Evolutionary conservation across 768 basidiomycete species (phyloP).

Genomic region (Russula lepida): DNA sequence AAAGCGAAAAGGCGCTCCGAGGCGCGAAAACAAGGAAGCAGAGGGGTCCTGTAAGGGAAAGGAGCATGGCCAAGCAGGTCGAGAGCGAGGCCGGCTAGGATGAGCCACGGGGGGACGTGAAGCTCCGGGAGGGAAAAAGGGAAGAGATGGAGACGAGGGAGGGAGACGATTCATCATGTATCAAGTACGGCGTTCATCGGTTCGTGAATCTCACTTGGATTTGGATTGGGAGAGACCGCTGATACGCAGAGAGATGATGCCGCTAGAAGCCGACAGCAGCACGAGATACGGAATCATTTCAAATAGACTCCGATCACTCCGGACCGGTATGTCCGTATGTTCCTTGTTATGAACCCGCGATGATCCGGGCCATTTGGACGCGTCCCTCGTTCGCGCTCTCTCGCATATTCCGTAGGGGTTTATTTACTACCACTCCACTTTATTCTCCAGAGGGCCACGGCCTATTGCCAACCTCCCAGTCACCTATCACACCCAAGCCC

Average conservation of each 20-base stretch:
- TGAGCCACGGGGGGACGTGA: not conserved
- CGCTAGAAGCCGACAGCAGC: not conserved
- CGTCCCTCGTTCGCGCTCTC: not conserved
- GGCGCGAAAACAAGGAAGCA: slow-evolving; percentile 23
- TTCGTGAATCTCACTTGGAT: not conserved
- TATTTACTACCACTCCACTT: slow-evolving; percentile 21
- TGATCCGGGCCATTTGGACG: slow-evolving; percentile 16
- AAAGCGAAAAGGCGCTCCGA: slow-evolving; percentile 25
- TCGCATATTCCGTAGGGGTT: slow-evolving; percentile 5
- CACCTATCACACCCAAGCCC: slow-evolving; percentile 60
- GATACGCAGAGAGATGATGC: not conserved
- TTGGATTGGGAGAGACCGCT: not conserved
- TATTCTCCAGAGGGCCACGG: slow-evolving; percentile 25
- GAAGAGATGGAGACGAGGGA: not conserved
- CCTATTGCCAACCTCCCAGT: slow-evolving; percentile 37
- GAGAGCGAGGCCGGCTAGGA: not conserved
- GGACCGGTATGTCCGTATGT: not conserved
- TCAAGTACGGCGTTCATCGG: not conserved
- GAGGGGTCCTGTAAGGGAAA: slow-evolving; percentile 8
- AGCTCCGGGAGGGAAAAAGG: not conserved
- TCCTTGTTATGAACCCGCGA: slow-evolving; percentile 11
- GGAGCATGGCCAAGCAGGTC: slow-evolving; percentile 6
- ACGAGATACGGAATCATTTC: not conserved
- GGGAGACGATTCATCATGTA: not conserved
- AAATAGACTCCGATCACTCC: not conserved